phyloP scores from a whole-genome alignment of 106 monocot species.

The Phalaenopsis aphrodite region DNA sequence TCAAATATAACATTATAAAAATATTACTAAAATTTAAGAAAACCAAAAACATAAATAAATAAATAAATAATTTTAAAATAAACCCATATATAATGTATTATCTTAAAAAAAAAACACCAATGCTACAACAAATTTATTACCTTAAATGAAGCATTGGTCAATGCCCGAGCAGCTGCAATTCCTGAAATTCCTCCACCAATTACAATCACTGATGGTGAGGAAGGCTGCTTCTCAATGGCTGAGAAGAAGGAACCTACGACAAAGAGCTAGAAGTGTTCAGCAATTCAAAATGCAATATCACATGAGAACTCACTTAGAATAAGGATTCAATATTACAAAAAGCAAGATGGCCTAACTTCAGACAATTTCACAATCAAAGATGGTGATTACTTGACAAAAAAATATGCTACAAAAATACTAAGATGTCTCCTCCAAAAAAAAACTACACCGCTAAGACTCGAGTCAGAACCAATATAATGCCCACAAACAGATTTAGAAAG shows the following conservation, averaged over 20 bases:
- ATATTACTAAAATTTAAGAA: background rate
- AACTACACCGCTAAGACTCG: background rate
- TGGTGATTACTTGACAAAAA: background rate
- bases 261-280: background rate
- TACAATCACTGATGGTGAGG: conserved; percentile 77
- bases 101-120: background rate
- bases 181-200: conserved; percentile 98
- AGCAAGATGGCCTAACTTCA: background rate
- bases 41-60: background rate
- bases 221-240: conserved; percentile 43
- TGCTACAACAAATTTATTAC: conserved; percentile 19
- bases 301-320: background rate
- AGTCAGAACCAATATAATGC: background rate
- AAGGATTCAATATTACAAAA: background rate
- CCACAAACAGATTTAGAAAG: background rate
- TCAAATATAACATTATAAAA: background rate
- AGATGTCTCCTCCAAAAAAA: background rate
- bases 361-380: background rate
- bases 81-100: background rate
- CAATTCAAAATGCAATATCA: background rate
- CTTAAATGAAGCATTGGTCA: conserved; percentile 79
- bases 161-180: conserved; percentile 77
- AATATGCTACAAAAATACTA: background rate
- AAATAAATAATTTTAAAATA: background rate
- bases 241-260: conserved; percentile 57